A percentile compares a stretch with the other conserved stretches of the same genome.
Evolutionary conservation across 179 eudicot genomes (phyloP).

Genomic region (Monotropa hypopitys): DNA sequence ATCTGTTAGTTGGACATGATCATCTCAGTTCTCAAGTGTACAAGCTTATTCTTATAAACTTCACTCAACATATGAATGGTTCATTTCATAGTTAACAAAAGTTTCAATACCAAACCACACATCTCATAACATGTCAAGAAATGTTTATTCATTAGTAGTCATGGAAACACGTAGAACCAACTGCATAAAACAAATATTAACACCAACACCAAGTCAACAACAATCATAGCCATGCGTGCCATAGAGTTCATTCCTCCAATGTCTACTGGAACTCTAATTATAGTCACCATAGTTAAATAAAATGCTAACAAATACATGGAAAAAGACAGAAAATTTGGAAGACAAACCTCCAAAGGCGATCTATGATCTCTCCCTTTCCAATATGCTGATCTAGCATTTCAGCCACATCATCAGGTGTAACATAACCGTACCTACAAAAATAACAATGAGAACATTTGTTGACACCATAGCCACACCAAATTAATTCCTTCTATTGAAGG

Average conservation of each 20-base stretch:
- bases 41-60: background rate
- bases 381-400: slow-evolving; percentile 58
- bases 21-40: background rate
- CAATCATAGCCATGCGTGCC: background rate
- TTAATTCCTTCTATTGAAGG: background rate
- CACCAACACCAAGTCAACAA: background rate
- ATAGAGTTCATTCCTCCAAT: background rate
- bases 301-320: background rate
- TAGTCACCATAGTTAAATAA: background rate
- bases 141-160: background rate
- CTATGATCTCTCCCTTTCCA: slow-evolving; percentile 64
- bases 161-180: background rate
- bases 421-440: slow-evolving; percentile 71
- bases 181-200: background rate
- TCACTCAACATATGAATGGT: background rate
- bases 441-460: background rate
- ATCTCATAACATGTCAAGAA: background rate
- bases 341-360: slow-evolving; percentile 73
- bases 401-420: slow-evolving; percentile 65
- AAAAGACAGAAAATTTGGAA: background rate
- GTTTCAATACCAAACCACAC: background rate
- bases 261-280: background rate
- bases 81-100: background rate
- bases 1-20: background rate
- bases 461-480: background rate